phyloP scores from a whole-genome alignment of 2,329 filamentous ascomycete genomes.

The Botrytis pseudocinerea region DNA sequence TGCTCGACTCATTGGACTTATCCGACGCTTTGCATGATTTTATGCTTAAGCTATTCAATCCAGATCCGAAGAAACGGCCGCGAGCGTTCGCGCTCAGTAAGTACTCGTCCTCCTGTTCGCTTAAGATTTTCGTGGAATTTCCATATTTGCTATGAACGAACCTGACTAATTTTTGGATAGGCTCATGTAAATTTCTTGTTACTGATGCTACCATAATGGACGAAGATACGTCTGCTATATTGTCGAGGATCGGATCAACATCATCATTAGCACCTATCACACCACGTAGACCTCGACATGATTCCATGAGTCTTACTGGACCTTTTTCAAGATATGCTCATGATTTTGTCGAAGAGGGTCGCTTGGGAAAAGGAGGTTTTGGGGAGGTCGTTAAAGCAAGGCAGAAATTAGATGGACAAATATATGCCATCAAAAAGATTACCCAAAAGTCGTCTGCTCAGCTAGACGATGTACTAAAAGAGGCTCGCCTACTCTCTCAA shows the following conservation, averaged over 20 bases:
- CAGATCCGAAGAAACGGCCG: constrained; percentile 79
- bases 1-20: constrained; percentile 70
- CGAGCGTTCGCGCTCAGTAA: constrained; percentile 70
- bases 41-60: constrained; percentile 79
- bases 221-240: constrained; percentile 42
- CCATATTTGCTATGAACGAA: background rate
- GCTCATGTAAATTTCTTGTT: constrained; percentile 64
- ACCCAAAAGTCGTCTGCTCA: constrained; percentile 76
- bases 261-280: constrained; percentile 46
- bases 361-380: constrained; percentile 90
- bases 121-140: background rate
- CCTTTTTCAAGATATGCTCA: constrained; percentile 68
- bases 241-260: constrained; percentile 45
- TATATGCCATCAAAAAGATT: constrained; percentile 97
- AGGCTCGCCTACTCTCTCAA: constrained; percentile 86
- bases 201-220: constrained; percentile 61
- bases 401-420: constrained; percentile 88
- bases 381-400: constrained; percentile 94
- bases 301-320: constrained; percentile 58
- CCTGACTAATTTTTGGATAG: background rate
- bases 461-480: constrained; percentile 78
- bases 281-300: constrained; percentile 56
- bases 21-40: constrained; percentile 78
- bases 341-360: constrained; percentile 88
- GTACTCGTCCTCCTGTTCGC: background rate